These are phyloP conservation scores for Grosmannia serpens DNA, from an alignment of 2,329 filamentous ascomycete genomes.

Conservation along the genomic window DNA sequence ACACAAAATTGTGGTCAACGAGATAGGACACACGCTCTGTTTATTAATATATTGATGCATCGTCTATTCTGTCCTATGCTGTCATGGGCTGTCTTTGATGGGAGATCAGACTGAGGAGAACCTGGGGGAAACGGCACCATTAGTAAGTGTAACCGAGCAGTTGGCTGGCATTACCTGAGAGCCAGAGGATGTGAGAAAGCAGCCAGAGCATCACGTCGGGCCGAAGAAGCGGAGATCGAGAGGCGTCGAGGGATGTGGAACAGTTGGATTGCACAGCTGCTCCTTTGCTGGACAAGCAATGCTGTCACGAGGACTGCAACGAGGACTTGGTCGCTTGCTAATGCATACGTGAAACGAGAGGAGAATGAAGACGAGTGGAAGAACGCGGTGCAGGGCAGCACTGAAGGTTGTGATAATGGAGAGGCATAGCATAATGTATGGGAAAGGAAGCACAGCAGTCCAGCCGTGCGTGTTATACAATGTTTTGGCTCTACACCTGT, in stretches of 20 bases:
- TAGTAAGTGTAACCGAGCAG: not conserved
- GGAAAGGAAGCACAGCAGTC: not conserved
- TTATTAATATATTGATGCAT: not conserved
- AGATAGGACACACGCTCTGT: not conserved
- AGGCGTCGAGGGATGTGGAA: not conserved
- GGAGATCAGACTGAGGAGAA: not conserved
- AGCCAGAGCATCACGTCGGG: too few species aligned
- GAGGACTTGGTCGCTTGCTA: too few species aligned
- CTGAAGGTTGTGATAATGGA: not conserved
- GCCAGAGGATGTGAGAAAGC: not conserved
- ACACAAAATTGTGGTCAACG: not conserved
- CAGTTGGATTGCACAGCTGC: not conserved
- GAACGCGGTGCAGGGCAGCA: too few species aligned
- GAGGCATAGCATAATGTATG: not conserved
- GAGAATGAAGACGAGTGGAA: not conserved
- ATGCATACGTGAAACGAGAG: not conserved
- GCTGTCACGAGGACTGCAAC: not conserved
- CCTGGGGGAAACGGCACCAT: not conserved
- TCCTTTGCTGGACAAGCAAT: not conserved
- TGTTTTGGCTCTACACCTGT: too few species aligned
- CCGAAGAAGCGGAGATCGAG: too few species aligned
- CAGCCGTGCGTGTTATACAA: too few species aligned
- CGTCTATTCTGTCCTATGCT: not conserved
- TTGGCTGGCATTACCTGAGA: not conserved
- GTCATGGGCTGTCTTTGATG: not conserved